Base-by-base conservation (phyloP, 2,329 filamentous ascomycete genomes). In the Huntiella moniliformis region DNA sequence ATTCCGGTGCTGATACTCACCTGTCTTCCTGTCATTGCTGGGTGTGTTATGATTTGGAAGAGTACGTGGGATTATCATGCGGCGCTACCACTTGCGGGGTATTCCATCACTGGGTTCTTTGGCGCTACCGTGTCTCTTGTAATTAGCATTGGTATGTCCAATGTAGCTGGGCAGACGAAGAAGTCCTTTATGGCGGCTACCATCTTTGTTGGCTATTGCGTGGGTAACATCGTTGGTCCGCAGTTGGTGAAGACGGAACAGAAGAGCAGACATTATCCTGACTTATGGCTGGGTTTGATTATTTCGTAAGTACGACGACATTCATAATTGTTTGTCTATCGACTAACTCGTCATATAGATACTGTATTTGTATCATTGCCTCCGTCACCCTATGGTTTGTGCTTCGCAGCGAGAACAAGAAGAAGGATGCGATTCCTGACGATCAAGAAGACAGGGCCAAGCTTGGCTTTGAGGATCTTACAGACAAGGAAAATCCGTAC, bases 91-190 rank as follows among this genome's bases (percentile, higher is more conserved):
- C 75, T 86, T 0, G 69, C 74, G 0, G 81, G 80, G 1, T 86
- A 84, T 56, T 74, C 75, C 0, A 68, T 86, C 33, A 79, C 78
- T 2, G 80, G 80, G 0, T 81, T 78, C 52, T 85, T 84, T 52
- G 79, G 79, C 0, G 75, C 73, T 0, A 78, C 82, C 0, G 79
- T 82, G 1, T 77, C 73, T 38, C 62, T 72, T 37, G 63, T 65
- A 44, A 68, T 73, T 51, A 66, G 66, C 0, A 51, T 71, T 4
- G 66, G 66, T 32, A 68, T 69, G 66, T 71, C 73, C 8, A 86
- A 86, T 52, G 78, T 85, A 0, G 79, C 80, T 0, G 81, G 82
- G 0, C 71, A 80, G 17, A 85, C 80, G 0, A 86, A 86, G 63
- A 85, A 85, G 65, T 80, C 75, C 51, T 77, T 80, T 54, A 83